Conservation (phyloP, 495 filamentous ascomycete genomes). For the Stereocaulon alpinum region DNA sequence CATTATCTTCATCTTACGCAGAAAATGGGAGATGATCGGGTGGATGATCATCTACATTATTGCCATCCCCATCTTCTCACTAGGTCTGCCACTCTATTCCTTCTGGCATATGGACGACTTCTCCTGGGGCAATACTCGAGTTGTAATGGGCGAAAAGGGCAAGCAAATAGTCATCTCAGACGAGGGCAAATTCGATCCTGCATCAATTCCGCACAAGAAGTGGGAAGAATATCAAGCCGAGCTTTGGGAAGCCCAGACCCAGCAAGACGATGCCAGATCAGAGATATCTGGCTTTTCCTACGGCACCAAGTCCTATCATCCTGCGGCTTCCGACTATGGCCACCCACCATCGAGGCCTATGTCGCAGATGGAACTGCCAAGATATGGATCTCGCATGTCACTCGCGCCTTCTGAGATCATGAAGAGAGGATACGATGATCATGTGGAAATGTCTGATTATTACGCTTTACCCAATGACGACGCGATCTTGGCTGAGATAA, state of each 20-base stretch:
- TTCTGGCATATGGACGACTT: constrained; percentile 99
- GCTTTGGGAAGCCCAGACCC: constrained; percentile 88
- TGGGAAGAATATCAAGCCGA: constrained; percentile 99
- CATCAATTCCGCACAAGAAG: constrained; percentile 87
- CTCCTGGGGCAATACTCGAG: constrained; percentile 91
- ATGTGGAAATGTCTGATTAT: constrained; percentile 60
- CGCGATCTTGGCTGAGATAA: constrained; percentile 81
- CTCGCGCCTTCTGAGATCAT: constrained; percentile 68
- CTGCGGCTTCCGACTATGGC: constrained; percentile 54
- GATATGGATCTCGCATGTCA: constrained; percentile 58
- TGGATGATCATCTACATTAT: constrained; percentile 97
- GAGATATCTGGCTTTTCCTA: constrained; percentile 88
- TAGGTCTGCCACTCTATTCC: constrained; percentile 82
- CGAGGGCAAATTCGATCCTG: constrained; percentile 96
- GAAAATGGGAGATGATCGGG: constrained; percentile 98
- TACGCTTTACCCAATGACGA: constrained; percentile 74
- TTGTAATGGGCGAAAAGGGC: constrained; percentile 93
- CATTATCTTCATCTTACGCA: constrained; percentile 88
- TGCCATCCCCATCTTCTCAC: constrained; percentile 85
- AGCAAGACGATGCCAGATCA: constrained; percentile 62
- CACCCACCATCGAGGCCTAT: constrained; percentile 52
- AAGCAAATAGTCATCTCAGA: constrained; percentile 89
- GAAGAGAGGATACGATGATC: constrained; percentile 44
- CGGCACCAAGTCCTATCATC: constrained; percentile 68
- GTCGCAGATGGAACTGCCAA: constrained; percentile 59